A percentile compares a stretch with the other conserved stretches of the same genome.
Evolutionary conservation across 768 basidiomycete genomes (phyloP).

Genomic region (Symmetrospora coprosmae): DNA sequence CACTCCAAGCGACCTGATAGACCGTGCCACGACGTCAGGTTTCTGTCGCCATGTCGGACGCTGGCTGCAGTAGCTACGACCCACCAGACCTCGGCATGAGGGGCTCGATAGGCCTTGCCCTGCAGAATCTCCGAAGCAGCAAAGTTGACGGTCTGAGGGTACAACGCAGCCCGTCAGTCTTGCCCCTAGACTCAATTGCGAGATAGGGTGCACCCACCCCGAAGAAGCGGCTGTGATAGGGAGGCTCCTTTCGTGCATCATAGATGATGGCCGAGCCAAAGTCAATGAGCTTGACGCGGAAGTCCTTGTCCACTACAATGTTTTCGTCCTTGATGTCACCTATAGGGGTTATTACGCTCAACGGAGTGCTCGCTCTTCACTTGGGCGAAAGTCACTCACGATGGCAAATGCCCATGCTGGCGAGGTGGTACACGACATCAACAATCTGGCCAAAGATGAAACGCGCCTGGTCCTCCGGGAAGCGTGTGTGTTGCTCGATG

Average conservation of each 20-base stretch:
- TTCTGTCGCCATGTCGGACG: too few species aligned
- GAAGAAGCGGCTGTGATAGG: slow-evolving; percentile 56
- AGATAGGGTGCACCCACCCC: slow-evolving; percentile 36
- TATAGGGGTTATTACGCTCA: slow-evolving; percentile 27
- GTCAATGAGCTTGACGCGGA: slow-evolving; percentile 71
- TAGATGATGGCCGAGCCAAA: slow-evolving; percentile 77
- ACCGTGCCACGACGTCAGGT: too few species aligned
- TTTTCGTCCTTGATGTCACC: slow-evolving; percentile 26
- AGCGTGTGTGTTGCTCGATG: slow-evolving; percentile 72
- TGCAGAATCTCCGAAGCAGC: slow-evolving; percentile 37
- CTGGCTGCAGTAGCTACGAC: too few species aligned
- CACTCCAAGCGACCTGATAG: slow-evolving; percentile 35
- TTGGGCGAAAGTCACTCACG: slow-evolving; percentile 33
- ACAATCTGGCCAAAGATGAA: slow-evolving; percentile 78
- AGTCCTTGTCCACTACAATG: slow-evolving; percentile 14
- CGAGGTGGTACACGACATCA: slow-evolving; percentile 65
- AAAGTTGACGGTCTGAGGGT: slow-evolving; percentile 15
- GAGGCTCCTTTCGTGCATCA: slow-evolving; percentile 50
- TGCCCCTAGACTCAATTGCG: too few species aligned
- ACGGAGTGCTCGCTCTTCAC: slow-evolving; percentile 45
- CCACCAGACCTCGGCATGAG: slow-evolving; percentile 40
- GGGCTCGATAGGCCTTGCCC: slow-evolving; percentile 37
- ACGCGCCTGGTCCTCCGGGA: slow-evolving; percentile 62
- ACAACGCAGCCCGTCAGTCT: too few species aligned
- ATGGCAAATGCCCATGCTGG: slow-evolving; percentile 36